Conservation (phyloP, 2,329 filamentous ascomycete species). For the Penicillium griseofulvum region DNA sequence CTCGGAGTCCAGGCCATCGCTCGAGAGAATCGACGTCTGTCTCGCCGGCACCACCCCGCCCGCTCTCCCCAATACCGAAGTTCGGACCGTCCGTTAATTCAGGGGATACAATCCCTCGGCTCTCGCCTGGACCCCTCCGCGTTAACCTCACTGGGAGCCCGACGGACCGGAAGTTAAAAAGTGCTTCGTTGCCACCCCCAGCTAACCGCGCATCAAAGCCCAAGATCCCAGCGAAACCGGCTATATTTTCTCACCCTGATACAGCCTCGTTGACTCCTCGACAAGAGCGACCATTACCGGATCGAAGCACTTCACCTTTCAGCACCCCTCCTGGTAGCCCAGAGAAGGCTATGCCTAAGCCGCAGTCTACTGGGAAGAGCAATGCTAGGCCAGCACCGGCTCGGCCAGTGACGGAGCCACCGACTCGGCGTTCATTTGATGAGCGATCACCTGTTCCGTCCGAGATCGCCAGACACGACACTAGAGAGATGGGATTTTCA, state of each 20-base stretch:
- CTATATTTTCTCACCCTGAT: conserved; percentile 33
- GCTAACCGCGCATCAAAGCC: conserved; percentile 80
- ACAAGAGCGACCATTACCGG: conserved; percentile 29
- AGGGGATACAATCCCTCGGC: conserved; percentile 15
- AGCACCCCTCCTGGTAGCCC: conserved; percentile 78
- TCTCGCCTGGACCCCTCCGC: conserved; percentile 20
- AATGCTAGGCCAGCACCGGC: conserved; percentile 17
- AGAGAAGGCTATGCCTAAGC: conserved; percentile 52
- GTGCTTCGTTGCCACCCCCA: conserved; percentile 62
- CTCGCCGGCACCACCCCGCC: conserved; percentile 23
- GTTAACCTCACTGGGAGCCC: conserved; percentile 18
- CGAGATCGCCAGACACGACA: conserved; percentile 20
- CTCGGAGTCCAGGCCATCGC: conserved; percentile 26
- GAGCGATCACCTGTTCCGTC: conserved; percentile 26
- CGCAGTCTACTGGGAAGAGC: conserved; percentile 12
- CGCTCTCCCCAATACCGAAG: conserved; percentile 32
- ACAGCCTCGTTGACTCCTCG: conserved; percentile 27
- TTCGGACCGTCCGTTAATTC: conserved; percentile 23
- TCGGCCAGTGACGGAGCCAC: conserved; percentile 28
- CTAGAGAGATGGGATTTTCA: conserved; percentile 33
- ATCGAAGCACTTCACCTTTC: conserved; percentile 69
- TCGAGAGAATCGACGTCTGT: conserved; percentile 27
- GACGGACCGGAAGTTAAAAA: conserved; percentile 36
- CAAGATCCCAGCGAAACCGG: conserved; percentile 56
- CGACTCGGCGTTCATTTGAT: conserved; percentile 27